These are phyloP conservation scores for Glycine latifolia DNA, from an alignment of 306 rosid species.

Conservation along the genomic window DNA sequence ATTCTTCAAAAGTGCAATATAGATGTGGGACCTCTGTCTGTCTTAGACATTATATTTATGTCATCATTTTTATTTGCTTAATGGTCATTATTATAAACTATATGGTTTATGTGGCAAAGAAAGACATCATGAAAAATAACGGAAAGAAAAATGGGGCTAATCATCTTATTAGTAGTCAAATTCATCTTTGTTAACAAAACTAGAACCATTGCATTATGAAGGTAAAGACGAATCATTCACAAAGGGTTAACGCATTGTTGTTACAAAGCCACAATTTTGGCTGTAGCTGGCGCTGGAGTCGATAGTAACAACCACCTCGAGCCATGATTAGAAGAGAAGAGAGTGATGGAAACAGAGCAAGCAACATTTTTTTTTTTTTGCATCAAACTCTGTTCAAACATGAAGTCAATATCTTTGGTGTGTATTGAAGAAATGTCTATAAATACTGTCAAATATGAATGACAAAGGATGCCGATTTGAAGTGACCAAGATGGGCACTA, in stretches of 20 bases:
- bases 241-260: neutral
- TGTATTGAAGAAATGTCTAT: constrained; percentile 21
- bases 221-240: neutral
- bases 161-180: constrained; percentile 16
- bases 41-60: neutral
- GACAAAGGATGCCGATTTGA: neutral
- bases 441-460: constrained; percentile 44
- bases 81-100: neutral
- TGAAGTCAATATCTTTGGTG: constrained; percentile 22
- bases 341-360: neutral
- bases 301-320: constrained; percentile 16
- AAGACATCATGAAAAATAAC: neutral
- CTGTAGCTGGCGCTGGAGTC: constrained; percentile 21
- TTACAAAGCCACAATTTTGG: constrained; percentile 29
- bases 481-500: constrained; percentile 16
- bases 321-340: constrained; percentile 3
- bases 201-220: neutral
- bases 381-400: constrained; percentile 9
- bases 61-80: neutral
- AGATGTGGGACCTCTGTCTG: constrained; percentile 32
- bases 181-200: constrained; percentile 12
- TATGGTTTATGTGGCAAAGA: constrained; percentile 12
- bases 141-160: constrained; percentile 11
- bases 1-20: neutral
- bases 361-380: neutral